Base-by-base conservation (phyloP, 768 basidiomycete genomes). In the Amanita rimosa region DNA sequence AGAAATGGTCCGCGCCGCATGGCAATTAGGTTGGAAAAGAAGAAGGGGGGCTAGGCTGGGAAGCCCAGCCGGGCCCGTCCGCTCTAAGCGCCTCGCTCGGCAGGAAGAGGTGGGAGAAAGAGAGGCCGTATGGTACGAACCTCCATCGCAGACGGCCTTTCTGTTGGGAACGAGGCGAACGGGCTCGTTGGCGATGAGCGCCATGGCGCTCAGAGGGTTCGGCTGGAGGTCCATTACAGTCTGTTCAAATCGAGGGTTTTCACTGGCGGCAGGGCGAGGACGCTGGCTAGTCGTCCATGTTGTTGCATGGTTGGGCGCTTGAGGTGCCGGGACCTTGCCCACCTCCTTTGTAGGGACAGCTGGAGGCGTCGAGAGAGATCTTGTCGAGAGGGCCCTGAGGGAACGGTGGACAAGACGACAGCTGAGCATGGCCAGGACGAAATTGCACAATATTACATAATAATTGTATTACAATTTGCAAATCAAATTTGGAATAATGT, bases 121-220 rank as follows among this genome's bases (percentile, higher is more conserved):
- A 24, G 39, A 27, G 1, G 21, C 27, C 22, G 44, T 40, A 71
- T 88, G 57, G 44, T 42, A 71, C 89, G 57, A 55, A 97, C 96
- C 95, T 58, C 96, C 96, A 63, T 99, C 95, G 63, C 96, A 99
- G 43, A 83, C 73, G 2, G 92, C 93, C 64, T 81, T 90, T 57
- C 95, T 75, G 16, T 81, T 85, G 39, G 89, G 65, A 8, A 95
- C 83, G 39, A 92, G 60, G 45, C 85, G 74, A 48, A 95, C 76
- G 6, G 95, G 93, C 64, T 96, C 92, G 54, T 88, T 73, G 43
- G 75, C 74, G 56, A 98, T 76, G 58, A 98, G 73, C 53, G 85
- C 84, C 85, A 97, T 93, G 2, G 95, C 96, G 52, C 88, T 88
- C 54, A 84, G 72, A 10, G 95, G 85, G 50, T 80, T 80, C 1